Conservation (phyloP, 1,139 yeast genomes). For the Spathaspora sp. region DNA sequence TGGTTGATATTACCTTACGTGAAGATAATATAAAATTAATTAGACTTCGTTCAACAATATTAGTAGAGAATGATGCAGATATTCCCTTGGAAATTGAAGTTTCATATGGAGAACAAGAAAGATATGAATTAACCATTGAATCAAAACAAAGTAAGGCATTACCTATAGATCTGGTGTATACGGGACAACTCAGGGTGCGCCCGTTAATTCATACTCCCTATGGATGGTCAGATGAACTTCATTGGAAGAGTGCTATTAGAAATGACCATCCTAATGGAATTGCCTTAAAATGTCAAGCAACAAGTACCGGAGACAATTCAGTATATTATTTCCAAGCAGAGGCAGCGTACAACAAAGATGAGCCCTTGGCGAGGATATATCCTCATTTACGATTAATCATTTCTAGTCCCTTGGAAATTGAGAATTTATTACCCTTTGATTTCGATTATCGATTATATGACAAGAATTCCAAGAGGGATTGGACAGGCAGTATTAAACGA, state of each 20-base stretch:
- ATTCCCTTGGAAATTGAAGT: constrained; percentile 50
- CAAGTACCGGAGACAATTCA: constrained; percentile 34
- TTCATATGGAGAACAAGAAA: constrained; percentile 13
- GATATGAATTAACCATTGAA: constrained; percentile 35
- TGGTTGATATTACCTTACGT: constrained; percentile 68
- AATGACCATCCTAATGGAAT: constrained; percentile 35
- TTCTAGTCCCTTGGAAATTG: constrained; percentile 85
- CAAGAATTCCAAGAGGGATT: constrained; percentile 68
- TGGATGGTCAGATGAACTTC: constrained; percentile 66
- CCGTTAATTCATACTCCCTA: constrained; percentile 58
- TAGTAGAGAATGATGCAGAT: constrained; percentile 69
- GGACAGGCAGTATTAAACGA: constrained; percentile 60
- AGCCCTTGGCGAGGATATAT: constrained; percentile 71
- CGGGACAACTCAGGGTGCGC: constrained; percentile 54
- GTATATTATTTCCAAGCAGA: constrained; percentile 72
- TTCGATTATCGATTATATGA: constrained; percentile 75
- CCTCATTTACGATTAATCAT: constrained; percentile 82
- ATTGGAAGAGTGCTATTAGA: constrained; percentile 62
- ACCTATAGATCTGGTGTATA: constrained; percentile 71
- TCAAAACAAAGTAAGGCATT: constrained; percentile 62
- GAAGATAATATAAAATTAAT: constrained; percentile 79
- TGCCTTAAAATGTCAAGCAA: constrained; percentile 60
- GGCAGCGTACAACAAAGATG: constrained; percentile 60
- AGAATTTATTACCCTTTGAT: constrained; percentile 83
- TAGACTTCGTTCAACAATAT: constrained; percentile 70